Evolutionary conservation across 2,329 filamentous ascomycete genomes (phyloP), one percentile per base, ranked within the genome.

Genomic region (Alternaria brassicicola): DNA sequence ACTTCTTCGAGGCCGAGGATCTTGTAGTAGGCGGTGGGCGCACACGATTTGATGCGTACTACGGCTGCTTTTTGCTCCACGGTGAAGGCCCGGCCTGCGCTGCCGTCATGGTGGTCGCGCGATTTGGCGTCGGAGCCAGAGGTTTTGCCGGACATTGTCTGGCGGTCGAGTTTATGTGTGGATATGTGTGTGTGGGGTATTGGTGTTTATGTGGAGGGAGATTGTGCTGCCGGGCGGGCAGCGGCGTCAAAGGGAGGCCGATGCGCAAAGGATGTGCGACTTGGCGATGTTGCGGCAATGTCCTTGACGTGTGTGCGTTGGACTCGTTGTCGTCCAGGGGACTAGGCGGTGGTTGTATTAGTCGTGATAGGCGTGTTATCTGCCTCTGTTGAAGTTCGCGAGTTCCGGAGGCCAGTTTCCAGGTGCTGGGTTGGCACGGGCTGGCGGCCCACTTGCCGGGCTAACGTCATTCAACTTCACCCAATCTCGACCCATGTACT

Each of bases 11-110:
- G 80, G 21, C 88, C 88, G 30, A 99, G 81, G 68, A 99, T 98
- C 76, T 98, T 95, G 82, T 99, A 99, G 79, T 96, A 99, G 17
- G 92, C 92, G 4, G 93, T 97, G 21, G 90, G 82, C 36, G 85
- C 83, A 80, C 95, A 99, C 81, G 85, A 87, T 66, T 91, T 88
- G 76, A 99, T 95, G 65, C 95, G 88, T 70, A 96, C 81, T 30
- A 99, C 95, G 25, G 94, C 94, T 2, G 91, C 89, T 77, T 96
- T 95, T 76, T 99, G 95, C 69, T 97, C 93, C 28, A 86, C 83
- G 1, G 95, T 99, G 79, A 88, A 97, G 74, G 90, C 85, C 68
- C 91, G 88, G 58, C 87, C 87, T 66, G 89, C 86, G 77, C 89
- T 90, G 65, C 90, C 90, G 76, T 93, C 90, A 76, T 91, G 89